Base-by-base conservation (phyloP, 1,139 yeast genomes). In the Sugiyamaella grinbergsii region DNA sequence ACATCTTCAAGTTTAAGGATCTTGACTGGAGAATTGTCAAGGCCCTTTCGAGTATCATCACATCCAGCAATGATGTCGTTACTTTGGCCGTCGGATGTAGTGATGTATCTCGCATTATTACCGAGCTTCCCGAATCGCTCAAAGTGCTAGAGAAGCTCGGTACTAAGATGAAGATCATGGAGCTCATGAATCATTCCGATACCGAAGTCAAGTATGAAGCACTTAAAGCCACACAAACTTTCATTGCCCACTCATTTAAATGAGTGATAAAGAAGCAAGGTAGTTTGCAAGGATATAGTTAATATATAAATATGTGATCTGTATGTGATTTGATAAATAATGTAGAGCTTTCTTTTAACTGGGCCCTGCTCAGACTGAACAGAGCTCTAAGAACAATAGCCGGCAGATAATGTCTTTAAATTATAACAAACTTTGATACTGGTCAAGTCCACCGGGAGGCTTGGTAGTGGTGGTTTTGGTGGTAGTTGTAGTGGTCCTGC, bases 181-280 rank as follows among this genome's bases (percentile, higher is more conserved):
- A 80, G 55, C 76, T 90, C 58, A 83, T 93, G 80, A 88, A 83
- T 61, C 83, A 83, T 52, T 80, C 84, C 38, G 94, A 90, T 67
- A 78, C 91, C 36, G 95, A 89, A 63, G 91, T 93, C 61, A 88
- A 93, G 67, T 93, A 85, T 67, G 96, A 93, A 73, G 98, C 98
- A 1, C 79, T 93, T 65, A 88, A 87, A 68, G 90, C 98, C 1
- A 88, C 96, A 19, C 98, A 94, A 73, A 80, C 85, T 54, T 80
- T 93, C 64, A 95, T 93, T 53, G 89, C 96, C 5, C 91, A 88
- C 61, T 76, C 84, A 11, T 72, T 79, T 49, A 69, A 63, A 49
- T 60, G 52, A 41, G 31, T 33, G 23, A 33, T 33, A 33, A n/a
- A 33, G 19, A 26, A 8, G 29, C n/a, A n/a, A n/a, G n/a, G n/a